Evolutionary conservation across 345 rosid species (phyloP).

Genomic region (Dipteronia sinensis): DNA sequence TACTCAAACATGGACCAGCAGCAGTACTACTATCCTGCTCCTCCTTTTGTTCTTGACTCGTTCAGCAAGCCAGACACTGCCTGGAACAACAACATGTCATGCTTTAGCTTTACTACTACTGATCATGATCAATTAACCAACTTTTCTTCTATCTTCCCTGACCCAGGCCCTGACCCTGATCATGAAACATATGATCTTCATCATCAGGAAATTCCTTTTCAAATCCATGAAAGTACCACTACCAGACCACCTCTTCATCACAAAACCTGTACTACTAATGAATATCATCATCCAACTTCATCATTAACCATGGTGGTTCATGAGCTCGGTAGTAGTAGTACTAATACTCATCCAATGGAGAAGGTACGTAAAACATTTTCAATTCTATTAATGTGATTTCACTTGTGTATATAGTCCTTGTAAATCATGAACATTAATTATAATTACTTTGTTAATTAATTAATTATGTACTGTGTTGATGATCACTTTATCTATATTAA

Average conservation of each 20-base stretch:
- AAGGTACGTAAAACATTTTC: too few relatives aligned
- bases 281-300: background rate
- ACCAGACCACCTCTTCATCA: background rate
- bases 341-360: background rate
- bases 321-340: background rate
- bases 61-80: constrained; percentile 5
- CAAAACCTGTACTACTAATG: background rate
- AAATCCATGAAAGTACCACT: background rate
- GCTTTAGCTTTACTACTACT: background rate
- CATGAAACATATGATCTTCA: too few relatives aligned
- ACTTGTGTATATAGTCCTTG: too few relatives aligned
- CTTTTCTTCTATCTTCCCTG: background rate
- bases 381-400: too few relatives aligned
- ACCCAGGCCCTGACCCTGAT: background rate
- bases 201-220: constrained; percentile 12
- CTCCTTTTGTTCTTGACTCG: constrained; percentile 3
- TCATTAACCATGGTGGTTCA: background rate
- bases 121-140: background rate
- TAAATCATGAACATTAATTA: too few relatives aligned
- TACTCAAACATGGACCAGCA: constrained; percentile 15
- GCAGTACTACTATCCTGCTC: background rate
- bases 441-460: too few relatives aligned
- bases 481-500: too few relatives aligned
- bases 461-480: too few relatives aligned
- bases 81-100: background rate